These are phyloP conservation scores for Fusarium sp. DNA, from an alignment of 2,329 filamentous ascomycete genomes.

Conservation along the genomic window DNA sequence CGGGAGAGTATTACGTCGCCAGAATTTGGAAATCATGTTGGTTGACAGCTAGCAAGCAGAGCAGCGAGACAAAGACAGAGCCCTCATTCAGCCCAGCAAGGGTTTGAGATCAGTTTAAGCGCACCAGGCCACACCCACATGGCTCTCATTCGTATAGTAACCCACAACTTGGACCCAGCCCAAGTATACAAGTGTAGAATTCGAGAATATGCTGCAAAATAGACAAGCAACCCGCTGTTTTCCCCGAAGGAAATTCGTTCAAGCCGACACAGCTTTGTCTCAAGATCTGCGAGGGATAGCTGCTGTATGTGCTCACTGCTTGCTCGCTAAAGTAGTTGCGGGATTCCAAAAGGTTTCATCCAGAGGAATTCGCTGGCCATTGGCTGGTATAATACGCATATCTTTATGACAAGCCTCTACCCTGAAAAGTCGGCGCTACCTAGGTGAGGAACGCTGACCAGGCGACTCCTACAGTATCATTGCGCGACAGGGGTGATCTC, in stretches of 20 bases:
- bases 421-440: conserved; percentile 40
- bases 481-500: conserved; percentile 65
- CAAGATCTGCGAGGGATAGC: conserved; percentile 14
- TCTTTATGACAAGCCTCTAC: conserved; percentile 36
- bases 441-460: conserved; percentile 58
- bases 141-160: conserved; percentile 14
- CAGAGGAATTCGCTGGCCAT: conserved; percentile 38
- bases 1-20: conserved; percentile 37
- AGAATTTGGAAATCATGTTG: conserved; percentile 27
- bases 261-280: conserved; percentile 4
- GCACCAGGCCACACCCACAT: conserved; percentile 16
- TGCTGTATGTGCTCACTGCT: conserved; percentile 58
- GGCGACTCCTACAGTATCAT: conserved; percentile 54
- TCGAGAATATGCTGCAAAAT: not conserved
- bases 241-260: not conserved
- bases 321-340: conserved; percentile 53
- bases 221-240: not conserved
- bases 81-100: conserved; percentile 4
- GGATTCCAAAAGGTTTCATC: conserved; percentile 39
- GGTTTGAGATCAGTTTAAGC: conserved; percentile 1
- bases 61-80: conserved; percentile 40
- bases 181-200: conserved; percentile 13
- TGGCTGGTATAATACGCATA: conserved; percentile 30
- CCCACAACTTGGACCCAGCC: conserved; percentile 32
- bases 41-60: conserved; percentile 41